Evolutionary conservation across 140 eudicot species (phyloP), one percentile per base, ranked within the genome.

Genomic region (Erigeron philadelphicus): DNA sequence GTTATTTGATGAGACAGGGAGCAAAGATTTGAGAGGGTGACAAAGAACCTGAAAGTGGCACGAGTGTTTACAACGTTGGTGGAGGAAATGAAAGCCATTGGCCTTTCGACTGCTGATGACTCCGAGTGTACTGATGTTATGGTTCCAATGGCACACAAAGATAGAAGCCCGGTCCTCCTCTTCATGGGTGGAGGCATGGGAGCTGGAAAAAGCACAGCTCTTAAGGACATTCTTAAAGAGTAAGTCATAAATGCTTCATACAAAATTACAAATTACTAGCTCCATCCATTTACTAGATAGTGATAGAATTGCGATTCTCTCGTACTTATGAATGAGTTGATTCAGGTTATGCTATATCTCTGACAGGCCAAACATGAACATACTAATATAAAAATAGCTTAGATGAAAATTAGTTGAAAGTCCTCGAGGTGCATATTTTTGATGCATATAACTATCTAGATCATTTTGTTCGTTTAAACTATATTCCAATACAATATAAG

Each of bases 181-280:
- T 77, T 93, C 78, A 93, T 93, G 99, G 99, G 99, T 17, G 99
- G 99, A 18, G 99, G 99, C 11, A 93, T 89, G 99, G 99, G 99
- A 59, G 99, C 97, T 7, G 99, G 99, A 64, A 93, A 93, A 72
- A 93, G 97, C 70, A 93, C 97, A 21, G 99, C 85, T 81, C 97
- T 89, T 7, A 93, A 93, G 57, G 99, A 93, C 77, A 83, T 93
- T 67, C 85, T 93, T 31, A 85, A 89, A 79, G 99, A 93, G 99
- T 93, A 85, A 76, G 95, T 53, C 17, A 61, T 42, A 38, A 19
- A 64, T 11, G 9, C 35, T 48, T 23, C 9, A 40, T 35, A 61
- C 2, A 60, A 9, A 35, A 11, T 60, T 9, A 35, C 12, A 35
- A 31, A 31, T 31, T 31, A 31, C 38, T 31, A 31, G 38, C 38